Percentiles rank a stretch among this genome's conserved stretches.
Conservation (phyloP, 768 basidiomycete species). For the Hypholoma sublateritium region DNA sequence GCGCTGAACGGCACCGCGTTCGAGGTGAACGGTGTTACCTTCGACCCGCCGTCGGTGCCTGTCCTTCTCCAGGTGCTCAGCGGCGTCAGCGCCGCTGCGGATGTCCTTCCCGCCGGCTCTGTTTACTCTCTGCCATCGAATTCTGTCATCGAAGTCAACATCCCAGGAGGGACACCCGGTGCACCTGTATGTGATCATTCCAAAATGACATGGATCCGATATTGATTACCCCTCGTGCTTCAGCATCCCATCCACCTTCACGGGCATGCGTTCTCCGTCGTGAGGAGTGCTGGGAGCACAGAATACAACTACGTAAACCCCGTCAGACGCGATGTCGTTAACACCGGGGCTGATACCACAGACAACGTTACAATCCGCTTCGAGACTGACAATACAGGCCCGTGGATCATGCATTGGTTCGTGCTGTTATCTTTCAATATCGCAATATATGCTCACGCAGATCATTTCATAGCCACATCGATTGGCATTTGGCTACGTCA, state of each 20-base stretch:
- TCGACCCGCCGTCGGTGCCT: slow-evolving; percentile 36
- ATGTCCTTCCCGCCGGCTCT: slow-evolving; percentile 36
- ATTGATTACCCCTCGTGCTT: not conserved
- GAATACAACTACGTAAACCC: slow-evolving; percentile 49
- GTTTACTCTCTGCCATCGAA: slow-evolving; percentile 41
- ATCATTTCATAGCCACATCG: slow-evolving; percentile 30
- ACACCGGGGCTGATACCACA: slow-evolving; percentile 20
- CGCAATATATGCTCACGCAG: not conserved
- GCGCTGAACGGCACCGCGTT: slow-evolving; percentile 17
- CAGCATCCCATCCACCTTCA: slow-evolving; percentile 45
- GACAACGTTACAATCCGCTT: slow-evolving; percentile 55
- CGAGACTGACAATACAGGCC: slow-evolving; percentile 64
- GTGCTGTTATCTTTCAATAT: slow-evolving; percentile 1
- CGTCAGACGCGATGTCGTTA: slow-evolving; percentile 39
- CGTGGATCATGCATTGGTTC: slow-evolving; percentile 41
- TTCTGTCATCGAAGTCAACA: slow-evolving; percentile 44
- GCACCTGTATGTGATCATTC: slow-evolving; percentile 25
- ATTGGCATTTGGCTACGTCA: slow-evolving; percentile 46
- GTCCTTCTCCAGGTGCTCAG: slow-evolving; percentile 46
- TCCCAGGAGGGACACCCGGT: slow-evolving; percentile 36
- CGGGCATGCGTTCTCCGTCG: slow-evolving; percentile 40
- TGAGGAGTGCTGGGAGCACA: slow-evolving; percentile 37
- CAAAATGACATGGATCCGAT: not conserved
- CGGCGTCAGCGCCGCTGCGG: slow-evolving; percentile 31
- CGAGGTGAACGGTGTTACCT: slow-evolving; percentile 30